These are phyloP conservation scores for Chlorella sp. DNA, from an alignment of 139 green algal species.

Conservation along the genomic window DNA sequence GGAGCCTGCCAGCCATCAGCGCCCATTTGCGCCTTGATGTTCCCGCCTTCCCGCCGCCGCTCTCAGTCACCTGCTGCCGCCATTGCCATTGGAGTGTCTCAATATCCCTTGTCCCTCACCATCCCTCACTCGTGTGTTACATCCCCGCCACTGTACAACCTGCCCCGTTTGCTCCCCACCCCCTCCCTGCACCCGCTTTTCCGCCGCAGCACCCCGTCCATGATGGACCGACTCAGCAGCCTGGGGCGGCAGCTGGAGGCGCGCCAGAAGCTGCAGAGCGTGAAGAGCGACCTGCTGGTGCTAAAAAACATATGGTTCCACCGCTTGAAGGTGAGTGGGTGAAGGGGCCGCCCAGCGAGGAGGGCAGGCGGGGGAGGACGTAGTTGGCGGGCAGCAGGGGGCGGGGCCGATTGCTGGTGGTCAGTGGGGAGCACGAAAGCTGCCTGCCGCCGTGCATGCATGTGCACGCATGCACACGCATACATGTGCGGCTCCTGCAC, in stretches of 20 bases:
- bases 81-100: too few relatives aligned
- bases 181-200: not conserved
- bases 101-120: too few relatives aligned
- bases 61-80: not conserved
- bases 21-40: too few relatives aligned
- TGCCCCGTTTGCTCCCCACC: not conserved
- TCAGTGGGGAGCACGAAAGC: not conserved
- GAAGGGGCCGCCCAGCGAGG: too few relatives aligned
- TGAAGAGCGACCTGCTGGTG: constrained; percentile 34
- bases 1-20: too few relatives aligned
- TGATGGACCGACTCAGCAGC: constrained; percentile 39
- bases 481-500: too few relatives aligned
- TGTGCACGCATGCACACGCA: too few relatives aligned
- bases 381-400: too few relatives aligned
- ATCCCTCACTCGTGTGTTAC: too few relatives aligned
- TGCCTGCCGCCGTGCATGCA: too few relatives aligned
- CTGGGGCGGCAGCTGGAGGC: constrained; percentile 26
- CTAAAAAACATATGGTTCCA: constrained; percentile 91
- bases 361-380: not conserved
- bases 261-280: constrained; percentile 33
- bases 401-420: not conserved
- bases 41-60: not conserved
- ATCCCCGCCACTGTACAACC: not conserved
- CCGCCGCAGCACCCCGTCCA: constrained; percentile 8
- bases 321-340: constrained; percentile 36